Evolutionary conservation across 345 rosid genomes (phyloP), one percentile per base, ranked within the genome.

Genomic region (Rhizophora mangle): DNA sequence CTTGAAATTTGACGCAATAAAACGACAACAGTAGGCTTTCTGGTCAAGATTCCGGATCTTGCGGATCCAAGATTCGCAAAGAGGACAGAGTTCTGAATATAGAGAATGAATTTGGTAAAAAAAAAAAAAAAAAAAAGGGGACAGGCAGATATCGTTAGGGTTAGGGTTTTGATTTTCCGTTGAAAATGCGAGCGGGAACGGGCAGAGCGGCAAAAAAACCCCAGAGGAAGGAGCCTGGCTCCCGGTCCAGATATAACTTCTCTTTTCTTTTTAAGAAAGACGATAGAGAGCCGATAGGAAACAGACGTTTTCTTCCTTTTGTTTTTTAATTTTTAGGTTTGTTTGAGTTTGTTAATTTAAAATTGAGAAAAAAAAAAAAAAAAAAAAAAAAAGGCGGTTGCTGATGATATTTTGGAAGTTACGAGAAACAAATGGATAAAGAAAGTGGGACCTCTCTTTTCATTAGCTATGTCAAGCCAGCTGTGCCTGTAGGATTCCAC

Each of bases 171-270:
- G 73, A 29, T 60, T 75, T 64, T 68, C 39, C 21, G 36, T 46
- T 72, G 68, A 46, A 65, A 77, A 59, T 11, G 21, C 68, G 22
- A 79, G 82, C 82, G 78, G 82, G 87, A 82, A 81, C 83, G 82
- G 10, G 37, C 37, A 34, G 37, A 34, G 37, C 37, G 37, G 37
- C 37, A 51, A 72, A 62, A 85, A 81, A 80, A 52, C 68, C 74
- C 79, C 82, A 71, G 81, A 78, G 80, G 60, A 65, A 68, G 74
- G 72, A 70, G 88, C 83, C 72, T 76, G 67, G 76, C 74, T 81
- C 83, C 84, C 87, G 88, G 90, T 82, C 81, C 77, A 83, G 82
- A 83, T 83, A 84, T 71, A 62, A 84, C 83, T 74, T 81, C 19
- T 43, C 49, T 13, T 82, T 68, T 56, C n/a, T 54, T 39, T 37